Base-by-base conservation (phyloP, 176 grass and related monocot genomes). In the Carex myosuroides region DNA sequence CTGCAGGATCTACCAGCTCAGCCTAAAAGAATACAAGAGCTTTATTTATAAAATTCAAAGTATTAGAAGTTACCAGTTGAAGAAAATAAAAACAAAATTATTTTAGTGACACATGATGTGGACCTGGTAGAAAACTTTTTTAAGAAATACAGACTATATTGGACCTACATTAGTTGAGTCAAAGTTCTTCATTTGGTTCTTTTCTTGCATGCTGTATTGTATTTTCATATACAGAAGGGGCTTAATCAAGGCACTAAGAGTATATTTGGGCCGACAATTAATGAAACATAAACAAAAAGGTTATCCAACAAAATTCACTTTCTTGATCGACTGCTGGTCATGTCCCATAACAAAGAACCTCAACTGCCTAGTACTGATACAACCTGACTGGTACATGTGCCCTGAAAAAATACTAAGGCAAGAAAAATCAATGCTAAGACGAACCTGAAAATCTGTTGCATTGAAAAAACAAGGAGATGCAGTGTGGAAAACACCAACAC, bases 401-500 rank as follows among this genome's bases (percentile, higher is more conserved):
- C 14, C 16, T 54, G 48, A 21, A 76, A 76, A 76, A 13, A 69
- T n/a, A 69, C 66, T 29, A 26, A 53, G 22, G 20, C 72, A 69
- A 39, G 32, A 69, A 69, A 22, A 16, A 54, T 55, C 42, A 76
- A 29, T 76, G 22, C 24, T 63, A 63, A 62, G n/a, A 64, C n/a
- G 69, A 82, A 82, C 80, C 80, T 82, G 80, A 48, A 16, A 64
- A 66, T 82, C 80, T 0, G 18, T 82, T 9, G 59, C 3, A 44
- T 44, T 21, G 21, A 82, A 41, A 24, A 64, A 48, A 24, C 92
- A 87, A 14, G 91, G 89, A 54, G 86, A 85, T n/a, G 94, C 89
- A 0, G 89, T 81, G 66, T 96, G 91, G 80, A 93, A 96, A 62
- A 91, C 89, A 50, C 85, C 91, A 11, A 89, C 89, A 6, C 89